A percentile compares a stretch with the other conserved stretches of the same genome.
Evolutionary conservation across 2,329 filamentous ascomycete genomes (phyloP).

Genomic region (Juglanconis juglandina): DNA sequence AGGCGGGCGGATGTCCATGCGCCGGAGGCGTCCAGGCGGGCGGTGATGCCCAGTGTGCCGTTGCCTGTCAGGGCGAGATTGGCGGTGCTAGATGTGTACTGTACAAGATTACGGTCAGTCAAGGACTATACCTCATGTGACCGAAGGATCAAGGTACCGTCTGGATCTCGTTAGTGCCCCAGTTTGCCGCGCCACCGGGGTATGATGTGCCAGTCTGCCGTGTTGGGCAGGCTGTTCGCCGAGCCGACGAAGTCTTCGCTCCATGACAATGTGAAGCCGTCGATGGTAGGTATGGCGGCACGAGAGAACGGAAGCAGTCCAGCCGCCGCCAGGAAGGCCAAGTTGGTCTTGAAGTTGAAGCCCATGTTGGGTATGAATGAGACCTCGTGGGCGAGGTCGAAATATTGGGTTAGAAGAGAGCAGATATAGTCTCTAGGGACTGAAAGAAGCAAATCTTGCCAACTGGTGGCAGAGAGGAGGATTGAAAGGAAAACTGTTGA

Average conservation of each 20-base stretch:
- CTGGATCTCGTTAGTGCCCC: constrained; percentile 5
- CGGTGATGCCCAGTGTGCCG: constrained; percentile 4
- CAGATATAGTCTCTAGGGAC: not conserved
- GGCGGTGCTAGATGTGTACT: constrained; percentile 4
- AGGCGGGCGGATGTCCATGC: constrained; percentile 19
- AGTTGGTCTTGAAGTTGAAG: not conserved
- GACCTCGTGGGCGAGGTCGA: not conserved
- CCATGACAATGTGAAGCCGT: constrained; percentile 23
- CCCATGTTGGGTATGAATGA: not conserved
- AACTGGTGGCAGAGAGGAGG: not conserved
- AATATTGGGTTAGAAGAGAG: not conserved
- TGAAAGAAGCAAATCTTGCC: not conserved
- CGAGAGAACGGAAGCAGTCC: constrained; percentile 2
- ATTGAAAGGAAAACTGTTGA: not conserved
- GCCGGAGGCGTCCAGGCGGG: constrained; percentile 7
- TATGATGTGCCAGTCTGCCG: constrained; percentile 5
- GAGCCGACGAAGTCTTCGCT: constrained; percentile 32
- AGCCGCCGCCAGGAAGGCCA: constrained; percentile 1
- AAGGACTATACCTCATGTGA: not conserved
- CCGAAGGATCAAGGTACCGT: not conserved
- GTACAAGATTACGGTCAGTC: not conserved
- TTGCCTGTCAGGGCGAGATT: constrained; percentile 8
- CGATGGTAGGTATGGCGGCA: constrained; percentile 18
- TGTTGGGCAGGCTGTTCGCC: constrained; percentile 10
- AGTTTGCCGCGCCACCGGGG: constrained; percentile 8